Evolutionary conservation across 306 rosid species (phyloP).

Genomic region (Cicer bijugum): DNA sequence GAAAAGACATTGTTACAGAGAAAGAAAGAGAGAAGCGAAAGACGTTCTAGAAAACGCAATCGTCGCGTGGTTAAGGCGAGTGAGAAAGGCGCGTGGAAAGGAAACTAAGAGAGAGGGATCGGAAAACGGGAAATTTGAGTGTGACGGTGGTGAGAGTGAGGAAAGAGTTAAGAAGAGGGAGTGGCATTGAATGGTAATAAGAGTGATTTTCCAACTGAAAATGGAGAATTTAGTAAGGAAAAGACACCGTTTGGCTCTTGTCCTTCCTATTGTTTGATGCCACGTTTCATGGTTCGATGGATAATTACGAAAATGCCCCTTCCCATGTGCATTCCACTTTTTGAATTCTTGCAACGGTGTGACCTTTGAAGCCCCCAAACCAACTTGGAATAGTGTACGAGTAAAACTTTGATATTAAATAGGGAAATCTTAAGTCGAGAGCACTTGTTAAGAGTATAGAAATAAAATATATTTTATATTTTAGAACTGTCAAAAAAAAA

Average conservation of each 20-base stretch:
- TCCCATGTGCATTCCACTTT: slow-evolving; percentile 28
- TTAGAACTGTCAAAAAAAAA: too few species aligned
- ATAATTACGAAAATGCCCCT: slow-evolving; percentile 67
- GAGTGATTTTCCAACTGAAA: slow-evolving; percentile 45
- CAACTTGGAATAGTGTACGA: slow-evolving; percentile 8
- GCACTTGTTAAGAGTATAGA: too few species aligned
- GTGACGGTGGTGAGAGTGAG: slow-evolving; percentile 43
- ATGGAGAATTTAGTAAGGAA: slow-evolving; percentile 48
- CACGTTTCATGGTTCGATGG: slow-evolving; percentile 50
- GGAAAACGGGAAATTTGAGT: slow-evolving; percentile 40
- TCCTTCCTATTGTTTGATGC: slow-evolving; percentile 57
- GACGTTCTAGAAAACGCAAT: slow-evolving; percentile 41
- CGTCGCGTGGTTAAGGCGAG: slow-evolving; percentile 44
- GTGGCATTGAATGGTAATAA: slow-evolving; percentile 61
- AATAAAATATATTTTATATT: too few species aligned
- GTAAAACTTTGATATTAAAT: too few species aligned
- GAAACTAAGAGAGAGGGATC: background rate
- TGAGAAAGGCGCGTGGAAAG: slow-evolving; percentile 39
- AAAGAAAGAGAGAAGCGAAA: background rate
- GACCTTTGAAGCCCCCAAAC: background rate
- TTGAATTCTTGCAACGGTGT: slow-evolving; percentile 55
- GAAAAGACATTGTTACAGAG: slow-evolving; percentile 42
- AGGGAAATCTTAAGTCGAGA: too few species aligned
- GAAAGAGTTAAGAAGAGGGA: slow-evolving; percentile 39
- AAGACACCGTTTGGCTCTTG: slow-evolving; percentile 39